Base-by-base conservation (phyloP, 139 green algal species). In the Picochlorum sp. region DNA sequence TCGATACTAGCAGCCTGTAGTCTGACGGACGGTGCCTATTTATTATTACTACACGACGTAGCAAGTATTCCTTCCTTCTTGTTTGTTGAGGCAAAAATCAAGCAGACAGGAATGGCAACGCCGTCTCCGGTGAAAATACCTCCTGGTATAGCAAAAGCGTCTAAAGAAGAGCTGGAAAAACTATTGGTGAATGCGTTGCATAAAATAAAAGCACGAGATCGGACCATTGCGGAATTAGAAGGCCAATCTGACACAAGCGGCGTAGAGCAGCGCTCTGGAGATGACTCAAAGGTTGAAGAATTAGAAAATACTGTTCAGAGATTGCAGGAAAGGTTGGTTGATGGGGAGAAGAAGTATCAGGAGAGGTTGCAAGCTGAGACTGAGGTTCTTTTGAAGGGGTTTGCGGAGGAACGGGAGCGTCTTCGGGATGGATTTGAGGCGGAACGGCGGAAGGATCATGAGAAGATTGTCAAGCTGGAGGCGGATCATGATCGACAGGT, bases 171-270 rank as follows among this genome's bases (percentile, higher is more conserved):
- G 26, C 18, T 58, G n/a, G 45, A 58, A 16, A 37, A 16, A 11
- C 14, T 59, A 13, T 20, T 44, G 51, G 14, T 50, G 31, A 15
- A 21, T 24, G 38, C 45, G 30, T 18, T 60, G n/a, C 47, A 61
- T 38, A 69, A 61, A 16, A 52, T 72, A 16, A 64, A 75, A 54
- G 61, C 60, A 0, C 65, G 65, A 2, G 74, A 81, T 45, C 79
- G 77, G 41, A 49, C 50, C 8, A 81, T 81, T 18, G 65, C 58
- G 11, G 74, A 79, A 20, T 62, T 79, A 7, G 47, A 54, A 21
- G 9, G 18, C 15, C 18, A 13, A 0, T 54, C 47, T 54, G 16
- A 20, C 4, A 3, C 47, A 9, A 54, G 47, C 47, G n/a, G 7
- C 6, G 47, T 26, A 20, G 47, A 21, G 16, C 6, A 54, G 11